Conservation (phyloP, 768 basidiomycete species). For the Lepiota subincarnata region DNA sequence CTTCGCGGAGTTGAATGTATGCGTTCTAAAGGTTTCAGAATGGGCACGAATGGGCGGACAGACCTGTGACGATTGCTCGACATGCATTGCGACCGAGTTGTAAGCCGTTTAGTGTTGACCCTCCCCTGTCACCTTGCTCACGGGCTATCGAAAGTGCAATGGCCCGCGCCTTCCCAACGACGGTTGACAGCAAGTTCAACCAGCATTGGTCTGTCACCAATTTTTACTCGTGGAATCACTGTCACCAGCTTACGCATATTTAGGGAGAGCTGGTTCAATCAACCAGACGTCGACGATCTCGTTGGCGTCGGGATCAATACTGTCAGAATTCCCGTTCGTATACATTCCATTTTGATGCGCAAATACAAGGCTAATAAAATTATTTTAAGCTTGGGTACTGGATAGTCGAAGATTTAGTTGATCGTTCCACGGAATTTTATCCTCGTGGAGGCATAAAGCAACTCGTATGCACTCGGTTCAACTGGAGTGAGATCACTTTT, state of each 20-base stretch:
- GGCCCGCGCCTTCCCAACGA: constrained; percentile 53
- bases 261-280: constrained; percentile 71
- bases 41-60: constrained; percentile 76
- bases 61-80: constrained; percentile 50
- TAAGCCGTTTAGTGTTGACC: constrained; percentile 23
- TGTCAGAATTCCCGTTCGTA: constrained; percentile 67
- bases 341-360: background rate
- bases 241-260: background rate
- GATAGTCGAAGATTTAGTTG: constrained; percentile 71
- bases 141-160: constrained; percentile 40
- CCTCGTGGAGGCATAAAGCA: constrained; percentile 66
- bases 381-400: constrained; percentile 67
- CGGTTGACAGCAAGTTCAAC: constrained; percentile 54
- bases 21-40: constrained; percentile 32
- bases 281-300: constrained; percentile 55
- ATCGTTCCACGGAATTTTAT: constrained; percentile 56
- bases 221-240: background rate
- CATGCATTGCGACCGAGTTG: constrained; percentile 70
- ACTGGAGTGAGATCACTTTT: background rate
- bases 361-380: background rate
- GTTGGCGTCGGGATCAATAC: constrained; percentile 61
- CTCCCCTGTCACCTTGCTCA: background rate
- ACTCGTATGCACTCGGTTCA: constrained; percentile 41
- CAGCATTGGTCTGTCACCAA: constrained; percentile 50
- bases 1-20: background rate